Base-by-base conservation (phyloP, 495 filamentous ascomycete species). In the Penicillium macrosclerotiorum region DNA sequence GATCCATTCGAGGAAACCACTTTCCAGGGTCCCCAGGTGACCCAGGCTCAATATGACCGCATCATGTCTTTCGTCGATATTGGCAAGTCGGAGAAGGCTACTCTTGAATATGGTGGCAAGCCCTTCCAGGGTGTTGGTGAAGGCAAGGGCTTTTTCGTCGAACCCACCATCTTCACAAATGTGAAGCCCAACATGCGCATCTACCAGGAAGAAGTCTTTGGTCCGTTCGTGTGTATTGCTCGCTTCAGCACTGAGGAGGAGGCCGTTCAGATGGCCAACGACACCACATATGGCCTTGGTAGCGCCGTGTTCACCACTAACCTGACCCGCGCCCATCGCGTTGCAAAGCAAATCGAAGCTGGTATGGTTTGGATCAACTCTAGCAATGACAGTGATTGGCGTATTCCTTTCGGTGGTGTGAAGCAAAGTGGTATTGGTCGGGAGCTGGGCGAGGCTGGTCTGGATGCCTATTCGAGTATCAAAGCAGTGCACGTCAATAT, bases 361-460 rank as follows among this genome's bases (percentile, higher is more conserved):
- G 77, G 77, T 22, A 79, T 79, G 75, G 68, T 79, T 5, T 74
- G 74, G 37, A 65, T 80, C 17, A 81, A 81, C 39, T 85, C 80
- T 45, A 85, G 82, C 61, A 83, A 88, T 43, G 83, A 88, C 53
- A 80, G 74, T 12, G 80, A 87, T 57, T 82, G 75, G 53, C 61
- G 86, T 22, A 79, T 93, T 41, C 89, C 88, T 5, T 94, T 95
- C 63, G 91, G 91, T 30, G 91, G 91, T 12, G 86, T 96, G 36
- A 96, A 96, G 77, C 86, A 93, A 74, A 89, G 84, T 57, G 91
- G 91, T 38, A 91, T 95, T 61, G 91, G 91, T 4, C 70, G 90
- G 24, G 89, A 93, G 69, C 64, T 92, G 31, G 89, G 89, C 19
- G 85, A 93, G 72, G 88, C 85, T 7, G 89, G 86, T 3, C 63